Percentiles rank a stretch among this genome's conserved stretches.
phyloP scores from a whole-genome alignment of 2,329 filamentous ascomycete genomes.

The Colletotrichum horii region DNA sequence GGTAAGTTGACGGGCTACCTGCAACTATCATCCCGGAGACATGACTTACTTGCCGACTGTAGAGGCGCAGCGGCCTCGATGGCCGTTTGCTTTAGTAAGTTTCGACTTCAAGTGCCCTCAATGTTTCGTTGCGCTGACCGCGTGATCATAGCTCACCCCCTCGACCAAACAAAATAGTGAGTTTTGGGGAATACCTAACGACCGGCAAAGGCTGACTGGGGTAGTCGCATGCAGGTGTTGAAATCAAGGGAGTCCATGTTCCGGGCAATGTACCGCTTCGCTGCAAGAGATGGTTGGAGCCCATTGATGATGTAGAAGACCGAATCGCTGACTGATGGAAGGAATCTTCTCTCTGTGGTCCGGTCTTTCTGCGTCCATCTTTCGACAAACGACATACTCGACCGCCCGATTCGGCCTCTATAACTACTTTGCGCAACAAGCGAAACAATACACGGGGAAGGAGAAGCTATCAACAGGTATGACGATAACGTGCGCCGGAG shows the following conservation, averaged over 20 bases:
- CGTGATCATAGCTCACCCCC: slow-evolving; percentile 39
- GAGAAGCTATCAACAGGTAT: slow-evolving; percentile 33
- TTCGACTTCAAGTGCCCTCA: neutral
- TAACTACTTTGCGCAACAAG: slow-evolving; percentile 35
- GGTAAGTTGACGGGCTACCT: slow-evolving; percentile 31
- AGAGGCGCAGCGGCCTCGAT: slow-evolving; percentile 50
- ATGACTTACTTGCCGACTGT: neutral
- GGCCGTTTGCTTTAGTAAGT: slow-evolving; percentile 50
- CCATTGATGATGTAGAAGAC: neutral
- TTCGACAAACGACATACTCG: slow-evolving; percentile 49
- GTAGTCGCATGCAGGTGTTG: slow-evolving; percentile 49
- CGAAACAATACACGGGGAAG: slow-evolving; percentile 29
- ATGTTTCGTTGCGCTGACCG: neutral
- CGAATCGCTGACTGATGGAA: slow-evolving; percentile 13
- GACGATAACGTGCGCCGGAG: slow-evolving; percentile 43
- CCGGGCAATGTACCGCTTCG: slow-evolving; percentile 40
- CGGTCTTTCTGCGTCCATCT: slow-evolving; percentile 47
- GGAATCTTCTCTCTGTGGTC: slow-evolving; percentile 47
- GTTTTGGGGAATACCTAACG: neutral
- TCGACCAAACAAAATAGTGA: slow-evolving; percentile 51
- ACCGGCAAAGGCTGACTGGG: neutral
- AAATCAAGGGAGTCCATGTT: slow-evolving; percentile 45
- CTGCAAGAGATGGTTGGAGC: slow-evolving; percentile 40
- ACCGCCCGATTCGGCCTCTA: slow-evolving; percentile 50
- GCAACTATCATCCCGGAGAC: rapidly evolving